Evolutionary conservation across 805 yeast genomes (phyloP).

Genomic region (Lachancea waltii): DNA sequence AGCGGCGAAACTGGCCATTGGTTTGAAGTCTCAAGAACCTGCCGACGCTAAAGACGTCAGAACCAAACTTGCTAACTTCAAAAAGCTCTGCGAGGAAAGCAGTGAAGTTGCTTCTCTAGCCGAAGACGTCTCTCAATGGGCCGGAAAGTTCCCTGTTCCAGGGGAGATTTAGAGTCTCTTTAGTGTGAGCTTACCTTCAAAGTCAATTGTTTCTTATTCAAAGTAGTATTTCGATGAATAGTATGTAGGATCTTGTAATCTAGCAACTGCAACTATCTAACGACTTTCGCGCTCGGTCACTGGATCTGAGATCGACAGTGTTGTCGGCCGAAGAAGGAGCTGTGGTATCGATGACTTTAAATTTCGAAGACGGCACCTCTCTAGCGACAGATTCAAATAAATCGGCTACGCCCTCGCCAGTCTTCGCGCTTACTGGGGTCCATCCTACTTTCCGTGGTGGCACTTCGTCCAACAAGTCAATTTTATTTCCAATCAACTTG

Average conservation of each 20-base stretch:
- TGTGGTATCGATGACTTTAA: conserved; percentile 1
- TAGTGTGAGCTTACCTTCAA: too few species aligned
- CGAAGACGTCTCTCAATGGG: conserved; percentile 67
- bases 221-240: too few species aligned
- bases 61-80: conserved; percentile 61
- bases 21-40: conserved; percentile 44
- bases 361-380: conserved; percentile 33
- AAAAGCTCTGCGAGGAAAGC: conserved; percentile 58
- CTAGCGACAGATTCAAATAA: conserved; percentile 41
- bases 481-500: conserved; percentile 71
- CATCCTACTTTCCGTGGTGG: conserved; percentile 38
- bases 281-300: not conserved
- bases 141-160: conserved; percentile 75
- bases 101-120: conserved; percentile 54
- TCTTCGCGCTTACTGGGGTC: conserved; percentile 48
- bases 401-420: conserved; percentile 43
- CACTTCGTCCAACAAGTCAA: conserved; percentile 48
- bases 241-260: too few species aligned
- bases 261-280: not conserved
- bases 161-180: conserved; percentile 48
- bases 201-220: too few species aligned
- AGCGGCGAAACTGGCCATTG: conserved; percentile 66
- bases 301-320: too few species aligned
- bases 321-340: too few species aligned
- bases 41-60: conserved; percentile 50